Conservation (phyloP, 192 early-diverging fungal species). For the Backusella tarrabulga region DNA sequence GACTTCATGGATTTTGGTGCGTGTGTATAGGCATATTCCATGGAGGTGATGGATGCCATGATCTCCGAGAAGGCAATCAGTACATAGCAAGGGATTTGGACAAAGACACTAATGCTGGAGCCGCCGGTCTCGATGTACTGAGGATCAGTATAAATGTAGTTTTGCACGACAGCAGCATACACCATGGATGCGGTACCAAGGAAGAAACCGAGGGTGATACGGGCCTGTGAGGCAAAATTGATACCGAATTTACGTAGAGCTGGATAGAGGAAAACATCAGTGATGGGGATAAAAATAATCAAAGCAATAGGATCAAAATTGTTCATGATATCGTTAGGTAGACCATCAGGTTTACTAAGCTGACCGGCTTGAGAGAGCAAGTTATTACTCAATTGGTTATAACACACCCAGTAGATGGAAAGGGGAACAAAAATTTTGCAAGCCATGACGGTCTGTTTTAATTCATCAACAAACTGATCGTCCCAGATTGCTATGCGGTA, state of each 20-base stretch:
- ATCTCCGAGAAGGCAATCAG: conserved; percentile 59
- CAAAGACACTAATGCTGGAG: conserved; percentile 45
- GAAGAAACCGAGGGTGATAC: conserved; percentile 61
- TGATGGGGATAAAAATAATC: conserved; percentile 55
- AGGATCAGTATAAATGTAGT: conserved; percentile 55
- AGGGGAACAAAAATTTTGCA: conserved; percentile 62
- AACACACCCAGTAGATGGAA: conserved; percentile 65
- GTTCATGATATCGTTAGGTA: conserved; percentile 65
- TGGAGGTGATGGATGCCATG: conserved; percentile 63
- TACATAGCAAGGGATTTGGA: conserved; percentile 57
- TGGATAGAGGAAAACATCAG: conserved; percentile 55
- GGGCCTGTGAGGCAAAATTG: conserved; percentile 47
- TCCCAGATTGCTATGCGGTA: conserved; percentile 39
- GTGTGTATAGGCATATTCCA: conserved; percentile 63
- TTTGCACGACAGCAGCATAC: conserved; percentile 57
- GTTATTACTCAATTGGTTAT: conserved; percentile 61
- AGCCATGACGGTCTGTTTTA: conserved; percentile 49
- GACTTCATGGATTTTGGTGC: conserved; percentile 64
- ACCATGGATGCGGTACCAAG: conserved; percentile 55
- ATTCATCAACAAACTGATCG: conserved; percentile 59
- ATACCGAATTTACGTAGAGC: conserved; percentile 51
- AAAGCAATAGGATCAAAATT: conserved; percentile 57
- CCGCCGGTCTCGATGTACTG: conserved; percentile 36
- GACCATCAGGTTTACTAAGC: conserved; percentile 43
- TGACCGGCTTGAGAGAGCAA: conserved; percentile 58